Base-by-base conservation (phyloP, 257 asterid species). In the Lycium ferocissimum region DNA sequence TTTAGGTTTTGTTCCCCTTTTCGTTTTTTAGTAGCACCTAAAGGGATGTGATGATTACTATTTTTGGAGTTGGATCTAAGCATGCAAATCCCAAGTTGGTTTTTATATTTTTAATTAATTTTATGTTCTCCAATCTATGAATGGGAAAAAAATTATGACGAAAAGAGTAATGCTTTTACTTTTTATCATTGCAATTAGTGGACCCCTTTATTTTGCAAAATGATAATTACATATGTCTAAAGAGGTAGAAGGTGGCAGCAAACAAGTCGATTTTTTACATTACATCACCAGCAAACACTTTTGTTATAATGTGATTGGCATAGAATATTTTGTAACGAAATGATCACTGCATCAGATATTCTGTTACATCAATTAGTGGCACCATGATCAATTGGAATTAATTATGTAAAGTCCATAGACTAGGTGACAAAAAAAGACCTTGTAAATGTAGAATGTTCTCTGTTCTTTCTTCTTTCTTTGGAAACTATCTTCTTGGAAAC, bases 21-120 rank as follows among this genome's bases (percentile, higher is more conserved):
- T 38, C 20, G 9, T 35, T n/a, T 65, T 51, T 53, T 40, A n/a
- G 58, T 85, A 63, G 58, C 86, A 76, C 58, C 57, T 73, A 63
- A 63, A 83, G 81, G 91, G 83, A 63, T 86, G 92, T 88, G 88
- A 92, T 93, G 92, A 91, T 89, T 84, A 85, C 84, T 84, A 87
- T 90, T 87, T 87, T 89, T 89, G 86, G 53, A 53, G 87, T 86
- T 89, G 83, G 85, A 75, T 86, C 85, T 88, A 82, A 86, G 91
- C 88, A 90, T 86, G 87, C 84, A 87, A 85, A 49, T 80, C 90
- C 88, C 88, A 80, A 78, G 59, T 88, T 87, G 86, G 70, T 87
- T 87, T 73, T 47, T 89, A 82, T 91, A 70, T 89, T 43, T 72
- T 75, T 47, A 22, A 49, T 75, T 87, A 84, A 81, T 89, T 85